phyloP scores from a whole-genome alignment of 2,329 filamentous ascomycete genomes.

The Pseudogymnoascus sp. region DNA sequence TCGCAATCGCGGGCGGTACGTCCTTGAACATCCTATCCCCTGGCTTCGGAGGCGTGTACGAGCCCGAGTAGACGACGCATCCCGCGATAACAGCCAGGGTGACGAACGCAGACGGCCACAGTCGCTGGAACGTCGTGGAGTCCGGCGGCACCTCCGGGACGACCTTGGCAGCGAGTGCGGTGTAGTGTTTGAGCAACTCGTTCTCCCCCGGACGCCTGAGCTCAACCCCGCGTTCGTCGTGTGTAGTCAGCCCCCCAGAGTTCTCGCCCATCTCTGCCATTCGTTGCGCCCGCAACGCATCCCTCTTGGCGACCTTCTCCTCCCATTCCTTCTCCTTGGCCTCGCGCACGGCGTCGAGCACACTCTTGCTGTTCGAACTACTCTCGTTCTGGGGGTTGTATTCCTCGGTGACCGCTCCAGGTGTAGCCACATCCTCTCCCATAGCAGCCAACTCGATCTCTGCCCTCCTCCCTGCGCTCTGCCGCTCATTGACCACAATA shows the following conservation, averaged over 20 bases:
- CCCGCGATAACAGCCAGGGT: constrained; percentile 37
- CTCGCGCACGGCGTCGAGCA: constrained; percentile 48
- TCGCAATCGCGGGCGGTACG: constrained; percentile 53
- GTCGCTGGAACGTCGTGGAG: constrained; percentile 43
- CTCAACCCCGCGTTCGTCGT: constrained; percentile 17
- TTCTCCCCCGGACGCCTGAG: constrained; percentile 22
- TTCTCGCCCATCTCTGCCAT: constrained; percentile 35
- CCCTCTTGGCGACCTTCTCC: constrained; percentile 35
- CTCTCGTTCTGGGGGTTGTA: constrained; percentile 24
- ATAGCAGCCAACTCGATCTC: constrained; percentile 48
- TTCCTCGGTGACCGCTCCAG: constrained; percentile 9
- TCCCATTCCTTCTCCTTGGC: constrained; percentile 38
- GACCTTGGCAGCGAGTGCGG: constrained; percentile 37
- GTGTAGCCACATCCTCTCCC: constrained; percentile 19
- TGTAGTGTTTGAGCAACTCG: constrained; percentile 23
- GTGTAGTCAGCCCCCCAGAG: constrained; percentile 17
- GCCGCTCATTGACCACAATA: constrained; percentile 49
- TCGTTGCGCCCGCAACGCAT: constrained; percentile 37
- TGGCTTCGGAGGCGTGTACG: constrained; percentile 44
- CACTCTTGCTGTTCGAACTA: constrained; percentile 49
- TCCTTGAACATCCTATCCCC: constrained; percentile 48
- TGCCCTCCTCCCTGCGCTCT: constrained; percentile 51
- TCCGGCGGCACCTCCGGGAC: constrained; percentile 43
- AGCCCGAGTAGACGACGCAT: constrained; percentile 35
- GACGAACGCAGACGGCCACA: constrained; percentile 45